Base-by-base conservation (phyloP, 805 yeast genomes). In the Candida nemodendra region DNA sequence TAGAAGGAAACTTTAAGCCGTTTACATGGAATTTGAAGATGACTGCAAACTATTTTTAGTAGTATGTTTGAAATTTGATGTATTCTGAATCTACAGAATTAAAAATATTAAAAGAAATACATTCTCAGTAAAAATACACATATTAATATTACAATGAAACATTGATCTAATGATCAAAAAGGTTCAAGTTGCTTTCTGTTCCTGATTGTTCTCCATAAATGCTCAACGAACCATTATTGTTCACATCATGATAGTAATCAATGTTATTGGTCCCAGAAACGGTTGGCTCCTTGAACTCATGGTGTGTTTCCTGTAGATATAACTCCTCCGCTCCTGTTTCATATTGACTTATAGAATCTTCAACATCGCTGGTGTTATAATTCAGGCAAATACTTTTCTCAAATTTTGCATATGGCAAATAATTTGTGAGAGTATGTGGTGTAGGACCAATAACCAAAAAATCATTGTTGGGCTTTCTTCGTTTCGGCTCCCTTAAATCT, bases 1-100 rank as follows among this genome's bases (percentile, higher is more conserved):
- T 17, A 74, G 72, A 51, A 79, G 74, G 70, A 79, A 78, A 69
- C 67, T 79, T 44, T 79, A 64, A 51, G 9, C 9, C 26, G 12
- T 23, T 23, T 9, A 23, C 12, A 12, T n/a, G n/a, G n/a, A n/a
- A n/a, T n/a, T n/a, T n/a, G n/a, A n/a, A n/a, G n/a, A n/a, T n/a
- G n/a, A n/a, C n/a, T n/a, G n/a, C n/a, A n/a, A n/a, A n/a, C n/a
- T n/a, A n/a, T n/a, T n/a, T n/a, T n/a, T n/a, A n/a, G n/a, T n/a
- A n/a, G n/a, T n/a, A n/a, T n/a, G n/a, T n/a, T n/a, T 30, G 8
- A 30, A 16, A 22, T 9, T 30, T 22, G 13, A 30, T 16, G 32
- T 30, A 15, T 9, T 30, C 32, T 9, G 15, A 15, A 30, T 17
- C 32, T 11, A 12, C 9, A 30, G 15, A 22, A 9, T 14, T 15